Evolutionary conservation across 345 rosid species (phyloP).

Genomic region (Lepidium didymum): DNA sequence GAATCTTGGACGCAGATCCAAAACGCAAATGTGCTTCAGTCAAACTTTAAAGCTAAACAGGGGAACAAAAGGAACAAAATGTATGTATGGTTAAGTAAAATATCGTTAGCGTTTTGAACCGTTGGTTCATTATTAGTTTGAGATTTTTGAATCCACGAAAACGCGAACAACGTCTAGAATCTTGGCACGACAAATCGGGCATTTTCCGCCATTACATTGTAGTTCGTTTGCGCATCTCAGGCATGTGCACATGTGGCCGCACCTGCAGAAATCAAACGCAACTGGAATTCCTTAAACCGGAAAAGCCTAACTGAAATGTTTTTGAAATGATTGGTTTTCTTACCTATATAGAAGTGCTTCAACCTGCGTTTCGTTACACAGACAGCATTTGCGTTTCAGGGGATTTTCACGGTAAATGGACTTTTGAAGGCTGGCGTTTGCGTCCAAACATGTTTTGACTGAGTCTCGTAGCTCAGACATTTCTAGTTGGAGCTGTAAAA

Average conservation of each 20-base stretch:
- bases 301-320: background rate
- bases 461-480: slow-evolving; percentile 66
- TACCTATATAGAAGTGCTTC: slow-evolving; percentile 61
- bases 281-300: background rate
- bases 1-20: slow-evolving; percentile 5
- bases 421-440: slow-evolving; percentile 47
- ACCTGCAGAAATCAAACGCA: slow-evolving; percentile 35
- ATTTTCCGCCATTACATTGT: slow-evolving; percentile 55
- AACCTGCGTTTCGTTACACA: slow-evolving; percentile 61
- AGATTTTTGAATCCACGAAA: slow-evolving; percentile 34
- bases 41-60: background rate
- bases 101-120: background rate
- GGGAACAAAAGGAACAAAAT: background rate
- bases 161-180: slow-evolving; percentile 73
- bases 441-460: slow-evolving; percentile 47
- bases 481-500: slow-evolving; percentile 63
- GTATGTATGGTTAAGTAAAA: background rate
- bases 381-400: slow-evolving; percentile 51
- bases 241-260: slow-evolving; percentile 93
- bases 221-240: slow-evolving; percentile 64
- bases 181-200: slow-evolving; percentile 73
- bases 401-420: slow-evolving; percentile 36
- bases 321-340: background rate
- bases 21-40: slow-evolving; percentile 12
- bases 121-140: background rate